These are phyloP conservation scores for Pulicaria dysenterica DNA, from an alignment of 129 eudicot species.

Conservation along the genomic window DNA sequence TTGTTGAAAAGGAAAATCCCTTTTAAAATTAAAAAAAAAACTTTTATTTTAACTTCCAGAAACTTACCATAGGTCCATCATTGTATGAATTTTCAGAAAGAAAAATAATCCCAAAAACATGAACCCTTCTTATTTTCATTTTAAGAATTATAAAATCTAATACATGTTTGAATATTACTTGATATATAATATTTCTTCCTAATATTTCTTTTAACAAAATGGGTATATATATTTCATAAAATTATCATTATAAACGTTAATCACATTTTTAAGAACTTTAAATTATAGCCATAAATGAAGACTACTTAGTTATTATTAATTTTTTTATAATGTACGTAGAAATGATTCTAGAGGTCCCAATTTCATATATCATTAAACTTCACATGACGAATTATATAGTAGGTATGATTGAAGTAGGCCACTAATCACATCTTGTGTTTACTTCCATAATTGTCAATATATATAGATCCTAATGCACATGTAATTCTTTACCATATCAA, in stretches of 20 bases:
- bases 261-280: conserved; percentile 10
- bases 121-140: no score
- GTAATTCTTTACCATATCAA: conserved; percentile 31
- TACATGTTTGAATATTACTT: no score
- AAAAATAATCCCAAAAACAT: no score
- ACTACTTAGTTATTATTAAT: conserved; percentile 8
- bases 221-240: no score
- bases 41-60: no score
- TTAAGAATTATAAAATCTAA: no score
- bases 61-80: not conserved
- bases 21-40: no score
- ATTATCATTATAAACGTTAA: not conserved
- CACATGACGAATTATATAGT: conserved; percentile 29
- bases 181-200: no score
- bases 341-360: conserved; percentile 28
- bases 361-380: conserved; percentile 26
- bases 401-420: conserved; percentile 39
- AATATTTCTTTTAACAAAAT: no score
- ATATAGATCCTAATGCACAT: conserved; percentile 29
- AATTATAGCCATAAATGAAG: conserved; percentile 15
- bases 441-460: conserved; percentile 35
- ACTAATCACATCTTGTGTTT: conserved; percentile 40
- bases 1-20: no score
- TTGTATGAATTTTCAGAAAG: not conserved
- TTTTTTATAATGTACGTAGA: not conserved